These are phyloP conservation scores for Odontarrhena argentea DNA, from an alignment of 345 rosid genomes.

Conservation along the genomic window DNA sequence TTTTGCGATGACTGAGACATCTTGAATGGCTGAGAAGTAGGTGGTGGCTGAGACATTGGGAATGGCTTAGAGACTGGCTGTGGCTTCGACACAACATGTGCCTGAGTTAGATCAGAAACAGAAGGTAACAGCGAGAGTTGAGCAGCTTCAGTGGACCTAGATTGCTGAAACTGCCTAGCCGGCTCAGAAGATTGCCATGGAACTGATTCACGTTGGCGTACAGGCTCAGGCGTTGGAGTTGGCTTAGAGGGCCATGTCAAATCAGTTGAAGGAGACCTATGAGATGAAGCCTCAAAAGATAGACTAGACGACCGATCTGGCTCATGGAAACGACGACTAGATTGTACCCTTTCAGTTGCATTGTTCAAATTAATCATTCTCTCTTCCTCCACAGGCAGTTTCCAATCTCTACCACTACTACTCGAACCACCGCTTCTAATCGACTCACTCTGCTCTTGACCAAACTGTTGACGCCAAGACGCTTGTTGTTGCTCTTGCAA, in stretches of 20 bases:
- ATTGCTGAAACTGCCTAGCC: conserved; percentile 24
- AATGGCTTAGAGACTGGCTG: conserved; percentile 32
- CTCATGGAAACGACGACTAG: conserved; percentile 37
- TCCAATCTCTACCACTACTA: conserved; percentile 32
- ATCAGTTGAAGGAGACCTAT: conserved; percentile 28
- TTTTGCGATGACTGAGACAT: background rate
- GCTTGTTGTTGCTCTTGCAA: conserved; percentile 29
- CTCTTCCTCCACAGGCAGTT: conserved; percentile 31
- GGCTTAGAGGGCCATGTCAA: conserved; percentile 37
- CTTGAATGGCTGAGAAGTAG: background rate
- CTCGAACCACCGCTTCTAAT: conserved; percentile 39
- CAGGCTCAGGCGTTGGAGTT: conserved; percentile 15
- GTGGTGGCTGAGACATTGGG: conserved; percentile 8
- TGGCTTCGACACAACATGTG: conserved; percentile 34
- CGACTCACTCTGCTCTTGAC: conserved; percentile 35
- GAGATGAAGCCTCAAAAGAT: conserved; percentile 28
- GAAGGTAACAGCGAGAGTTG: conserved; percentile 33
- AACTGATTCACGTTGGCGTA: background rate
- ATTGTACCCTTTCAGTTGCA: conserved; percentile 38
- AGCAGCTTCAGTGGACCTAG: conserved; percentile 34
- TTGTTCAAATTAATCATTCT: conserved; percentile 37
- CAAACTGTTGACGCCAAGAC: conserved; percentile 38
- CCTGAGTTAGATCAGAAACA: conserved; percentile 21
- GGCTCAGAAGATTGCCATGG: conserved; percentile 30
- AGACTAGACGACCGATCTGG: conserved; percentile 18